phyloP scores from a whole-genome alignment of 495 filamentous ascomycete species.

The Pyrenula massariospora region DNA sequence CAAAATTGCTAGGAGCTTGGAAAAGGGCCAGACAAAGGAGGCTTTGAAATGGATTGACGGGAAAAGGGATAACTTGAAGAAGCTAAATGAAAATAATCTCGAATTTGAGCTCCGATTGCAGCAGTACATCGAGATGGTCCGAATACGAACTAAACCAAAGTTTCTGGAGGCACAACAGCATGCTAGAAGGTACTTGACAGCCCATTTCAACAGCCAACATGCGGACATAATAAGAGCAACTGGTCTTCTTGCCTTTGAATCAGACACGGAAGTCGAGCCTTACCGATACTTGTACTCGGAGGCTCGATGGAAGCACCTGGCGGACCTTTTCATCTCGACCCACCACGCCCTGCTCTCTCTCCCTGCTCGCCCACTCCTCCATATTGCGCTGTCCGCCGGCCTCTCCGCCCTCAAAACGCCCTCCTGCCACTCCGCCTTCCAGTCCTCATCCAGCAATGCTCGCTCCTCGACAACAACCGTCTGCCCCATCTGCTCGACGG shows the following conservation, averaged over 20 bases:
- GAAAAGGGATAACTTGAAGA: conserved; percentile 77
- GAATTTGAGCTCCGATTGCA: conserved; percentile 93
- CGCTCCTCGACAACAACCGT: conserved; percentile 50
- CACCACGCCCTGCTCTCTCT: conserved; percentile 82
- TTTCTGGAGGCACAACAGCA: conserved; percentile 67
- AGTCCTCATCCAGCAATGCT: conserved; percentile 45
- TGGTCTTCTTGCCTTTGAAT: conserved; percentile 64
- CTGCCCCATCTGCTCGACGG: conserved; percentile 90
- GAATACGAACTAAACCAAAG: conserved; percentile 37
- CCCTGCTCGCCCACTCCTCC: conserved; percentile 71
- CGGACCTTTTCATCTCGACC: conserved; percentile 72
- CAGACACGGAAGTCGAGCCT: conserved; percentile 45
- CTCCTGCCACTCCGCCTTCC: conserved; percentile 67
- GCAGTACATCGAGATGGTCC: conserved; percentile 85
- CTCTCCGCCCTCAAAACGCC: conserved; percentile 94
- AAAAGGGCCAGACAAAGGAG: conserved; percentile 58
- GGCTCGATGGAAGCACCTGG: conserved; percentile 61
- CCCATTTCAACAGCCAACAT: conserved; percentile 54
- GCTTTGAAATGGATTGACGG: conserved; percentile 84
- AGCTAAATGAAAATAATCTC: conserved; percentile 65
- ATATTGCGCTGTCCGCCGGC: conserved; percentile 83
- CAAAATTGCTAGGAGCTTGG: conserved; percentile 58
- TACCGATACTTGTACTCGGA: conserved; percentile 62
- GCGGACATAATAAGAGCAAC: conserved; percentile 59
- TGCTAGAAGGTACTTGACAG: conserved; percentile 66